Evolutionary conservation across 2,329 filamentous ascomycete genomes (phyloP), one percentile per base, ranked within the genome.

Genomic region (Lachnellula hyalina): DNA sequence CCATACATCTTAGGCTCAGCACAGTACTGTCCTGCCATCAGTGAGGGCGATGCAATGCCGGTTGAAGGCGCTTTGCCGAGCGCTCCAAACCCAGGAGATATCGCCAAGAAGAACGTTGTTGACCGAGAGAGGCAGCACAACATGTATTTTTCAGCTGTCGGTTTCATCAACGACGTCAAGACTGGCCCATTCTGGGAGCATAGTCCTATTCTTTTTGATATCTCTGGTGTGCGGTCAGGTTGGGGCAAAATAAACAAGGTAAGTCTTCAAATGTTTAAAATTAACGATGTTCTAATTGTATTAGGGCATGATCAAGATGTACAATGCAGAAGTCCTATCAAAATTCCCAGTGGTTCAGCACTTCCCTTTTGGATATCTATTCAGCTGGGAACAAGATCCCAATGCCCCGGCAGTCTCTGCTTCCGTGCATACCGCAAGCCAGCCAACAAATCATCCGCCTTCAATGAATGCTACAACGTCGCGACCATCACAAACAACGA

Each of bases 321-420:
- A 93, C 75, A 91, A 95, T 63, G 94, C 90, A 17, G 94, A 99
- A 74, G 94, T 99, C 3, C 77, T 99, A 14, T 90, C 89, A 40
- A 99, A 99, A 71, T 96, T 96, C 68, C 94, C 94, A 2, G 94
- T 99, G 2, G 90, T 99, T n/a, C 94, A 99, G 72, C 94, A 99
- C 72, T 97, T 94, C 63, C 82, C 80, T 2, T 93, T 94, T 62
- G 89, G 89, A 25, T 87, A 85, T 5, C 74, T 94, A n/a, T 90
- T 93, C 68, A 82, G 80, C 38, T 93, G 87, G 86, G 84, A 89
- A 2, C 73, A 70, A 47, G 86, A 91, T 66, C 85, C 85, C 0
- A 74, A 81, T 52, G 84, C 86, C 1, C 62, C 71, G 1, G 62
- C 70, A 1, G 77, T 78, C 0, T 65, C 73, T 6, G 68, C 75